Percentiles rank a stretch among this genome's conserved stretches.
Evolutionary conservation across 2,329 filamentous ascomycete genomes (phyloP).

Genomic region (Periglandula ipomoeae): DNA sequence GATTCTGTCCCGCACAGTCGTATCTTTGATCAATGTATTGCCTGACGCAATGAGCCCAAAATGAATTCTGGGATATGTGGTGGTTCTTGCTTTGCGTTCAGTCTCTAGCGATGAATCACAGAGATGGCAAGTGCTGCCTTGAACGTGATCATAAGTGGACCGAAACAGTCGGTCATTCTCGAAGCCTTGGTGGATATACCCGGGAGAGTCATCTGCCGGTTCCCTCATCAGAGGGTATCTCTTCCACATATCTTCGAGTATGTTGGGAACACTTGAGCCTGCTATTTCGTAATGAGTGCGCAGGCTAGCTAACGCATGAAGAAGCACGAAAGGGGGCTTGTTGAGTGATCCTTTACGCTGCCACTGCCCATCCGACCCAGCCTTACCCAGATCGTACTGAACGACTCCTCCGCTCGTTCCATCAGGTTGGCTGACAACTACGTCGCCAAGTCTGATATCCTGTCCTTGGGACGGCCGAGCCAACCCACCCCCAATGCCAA

Average conservation of each 20-base stretch:
- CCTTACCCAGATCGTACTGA: slow-evolving; percentile 18
- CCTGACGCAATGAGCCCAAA: slow-evolving; percentile 18
- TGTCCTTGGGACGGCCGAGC: not conserved
- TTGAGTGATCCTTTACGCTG: slow-evolving; percentile 9
- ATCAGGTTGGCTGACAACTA: slow-evolving; percentile 16
- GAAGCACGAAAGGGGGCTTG: slow-evolving; percentile 7
- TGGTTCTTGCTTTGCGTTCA: not conserved
- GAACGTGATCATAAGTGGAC: slow-evolving; percentile 4
- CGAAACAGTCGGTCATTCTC: slow-evolving; percentile 12
- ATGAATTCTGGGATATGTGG: slow-evolving; percentile 10
- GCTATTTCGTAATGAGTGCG: slow-evolving; percentile 10
- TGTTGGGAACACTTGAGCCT: not conserved
- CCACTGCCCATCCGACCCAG: not conserved
- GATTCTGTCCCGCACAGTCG: slow-evolving; percentile 6
- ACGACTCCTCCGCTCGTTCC: slow-evolving; percentile 11
- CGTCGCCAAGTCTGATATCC: slow-evolving; percentile 19
- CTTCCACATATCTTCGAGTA: not conserved
- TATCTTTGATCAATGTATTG: slow-evolving; percentile 14
- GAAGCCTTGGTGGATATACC: slow-evolving; percentile 9
- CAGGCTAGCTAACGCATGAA: slow-evolving; percentile 8
- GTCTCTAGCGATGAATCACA: slow-evolving; percentile 6
- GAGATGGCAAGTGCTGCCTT: not conserved
- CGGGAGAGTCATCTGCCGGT: slow-evolving; percentile 1
- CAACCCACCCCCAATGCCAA: slow-evolving; percentile 33
- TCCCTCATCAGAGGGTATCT: slow-evolving; percentile 5